Percentiles rank a stretch among this genome's conserved stretches.
Conservation (phyloP, 2,329 filamentous ascomycete species). For the Ophiobolus disseminans region DNA sequence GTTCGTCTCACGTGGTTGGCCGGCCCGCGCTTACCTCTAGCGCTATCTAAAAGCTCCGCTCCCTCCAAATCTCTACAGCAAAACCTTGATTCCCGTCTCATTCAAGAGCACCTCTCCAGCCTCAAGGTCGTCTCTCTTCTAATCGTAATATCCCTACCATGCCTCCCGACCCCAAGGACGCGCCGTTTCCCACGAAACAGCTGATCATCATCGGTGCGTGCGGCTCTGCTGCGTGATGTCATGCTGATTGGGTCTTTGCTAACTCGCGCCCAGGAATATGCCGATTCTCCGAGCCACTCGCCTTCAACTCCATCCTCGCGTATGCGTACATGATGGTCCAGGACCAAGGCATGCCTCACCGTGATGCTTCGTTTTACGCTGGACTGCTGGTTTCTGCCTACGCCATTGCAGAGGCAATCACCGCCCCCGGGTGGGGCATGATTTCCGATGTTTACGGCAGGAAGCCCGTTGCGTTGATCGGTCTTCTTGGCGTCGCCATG, state of each 20-base stretch:
- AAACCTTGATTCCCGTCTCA: constrained; percentile 26
- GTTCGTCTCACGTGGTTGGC: constrained; percentile 8
- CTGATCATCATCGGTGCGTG: constrained; percentile 53
- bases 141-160: constrained; percentile 29
- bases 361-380: constrained; percentile 78
- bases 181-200: constrained; percentile 55
- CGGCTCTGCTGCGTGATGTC: constrained; percentile 18
- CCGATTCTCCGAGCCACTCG: constrained; percentile 89
- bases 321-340: constrained; percentile 61
- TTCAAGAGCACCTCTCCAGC: constrained; percentile 25
- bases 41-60: constrained; percentile 24
- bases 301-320: constrained; percentile 91
- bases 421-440: constrained; percentile 69
- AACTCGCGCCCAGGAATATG: constrained; percentile 73
- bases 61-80: constrained; percentile 15
- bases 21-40: constrained; percentile 29
- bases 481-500: constrained; percentile 79
- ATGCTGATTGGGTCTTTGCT: constrained; percentile 24
- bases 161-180: constrained; percentile 43
- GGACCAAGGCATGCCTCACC: constrained; percentile 46
- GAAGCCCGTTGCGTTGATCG: constrained; percentile 51
- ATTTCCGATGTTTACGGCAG: constrained; percentile 51
- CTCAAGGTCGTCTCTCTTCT: constrained; percentile 13
- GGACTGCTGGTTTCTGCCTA: constrained; percentile 87
- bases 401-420: constrained; percentile 82